Evolutionary conservation across 768 basidiomycete genomes (phyloP).

Genomic region (Hypsizygus marmoreus): DNA sequence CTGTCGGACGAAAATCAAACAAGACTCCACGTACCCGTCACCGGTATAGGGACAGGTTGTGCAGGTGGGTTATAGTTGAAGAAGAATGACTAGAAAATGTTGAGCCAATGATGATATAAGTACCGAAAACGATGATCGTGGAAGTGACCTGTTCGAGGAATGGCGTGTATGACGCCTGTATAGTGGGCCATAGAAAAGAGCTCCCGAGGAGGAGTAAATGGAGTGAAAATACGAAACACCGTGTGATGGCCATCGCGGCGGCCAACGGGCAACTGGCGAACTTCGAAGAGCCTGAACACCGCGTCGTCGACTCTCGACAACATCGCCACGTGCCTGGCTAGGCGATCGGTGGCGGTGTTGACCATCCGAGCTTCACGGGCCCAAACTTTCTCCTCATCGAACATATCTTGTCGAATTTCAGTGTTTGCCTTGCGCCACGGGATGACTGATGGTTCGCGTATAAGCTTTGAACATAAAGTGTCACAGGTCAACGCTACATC

Average conservation of each 20-base stretch:
- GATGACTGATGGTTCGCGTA: too few species aligned
- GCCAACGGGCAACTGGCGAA: background rate
- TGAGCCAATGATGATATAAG: too few species aligned
- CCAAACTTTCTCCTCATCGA: too few species aligned
- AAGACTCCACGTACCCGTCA: constrained; percentile 33
- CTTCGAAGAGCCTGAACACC: background rate
- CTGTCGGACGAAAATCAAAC: background rate
- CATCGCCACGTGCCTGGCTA: too few species aligned
- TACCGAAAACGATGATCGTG: background rate
- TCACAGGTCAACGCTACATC: too few species aligned
- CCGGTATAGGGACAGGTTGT: constrained; percentile 39
- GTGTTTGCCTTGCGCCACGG: too few species aligned
- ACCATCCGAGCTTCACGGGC: too few species aligned
- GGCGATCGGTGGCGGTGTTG: too few species aligned
- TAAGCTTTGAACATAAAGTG: too few species aligned
- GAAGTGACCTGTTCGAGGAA: constrained; percentile 15
- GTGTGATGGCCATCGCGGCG: background rate
- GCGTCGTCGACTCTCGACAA: too few species aligned
- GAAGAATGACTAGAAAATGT: constrained; percentile 46
- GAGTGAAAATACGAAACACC: background rate
- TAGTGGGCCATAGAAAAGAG: constrained; percentile 2
- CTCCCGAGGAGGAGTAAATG: background rate
- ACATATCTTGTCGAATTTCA: too few species aligned
- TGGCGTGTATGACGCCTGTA: constrained; percentile 11
- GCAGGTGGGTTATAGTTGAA: constrained; percentile 40